Conservation (phyloP, 495 filamentous ascomycete genomes). For the Neurospora tetraspora region DNA sequence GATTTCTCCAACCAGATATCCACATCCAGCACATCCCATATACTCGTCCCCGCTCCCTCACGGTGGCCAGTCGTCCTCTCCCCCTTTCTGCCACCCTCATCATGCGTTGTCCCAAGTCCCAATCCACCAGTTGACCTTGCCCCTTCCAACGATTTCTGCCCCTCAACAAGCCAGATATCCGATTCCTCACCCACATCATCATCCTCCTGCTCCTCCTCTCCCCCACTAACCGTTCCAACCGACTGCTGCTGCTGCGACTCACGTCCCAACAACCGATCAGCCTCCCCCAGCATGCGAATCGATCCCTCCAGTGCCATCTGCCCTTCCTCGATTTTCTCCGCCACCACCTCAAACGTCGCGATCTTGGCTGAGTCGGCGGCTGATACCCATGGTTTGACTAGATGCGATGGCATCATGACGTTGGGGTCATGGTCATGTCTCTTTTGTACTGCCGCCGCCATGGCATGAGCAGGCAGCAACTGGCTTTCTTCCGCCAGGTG, state of each 20-base stretch:
- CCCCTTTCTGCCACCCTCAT: conserved; percentile 1
- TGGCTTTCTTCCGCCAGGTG: conserved; percentile 61
- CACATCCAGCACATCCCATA: conserved; percentile 36
- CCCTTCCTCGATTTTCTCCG: conserved; percentile 38
- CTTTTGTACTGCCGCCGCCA: conserved; percentile 28
- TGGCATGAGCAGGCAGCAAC: conserved; percentile 52
- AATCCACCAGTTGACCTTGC: conserved; percentile 11
- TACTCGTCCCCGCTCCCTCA: conserved; percentile 16
- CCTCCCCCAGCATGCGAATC: conserved; percentile 29
- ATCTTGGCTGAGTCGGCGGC: conserved; percentile 42
- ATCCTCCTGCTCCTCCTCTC: conserved; percentile 5
- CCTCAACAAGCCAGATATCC: conserved; percentile 25
- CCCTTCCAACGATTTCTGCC: conserved; percentile 13
- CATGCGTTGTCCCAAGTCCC: conserved; percentile 16
- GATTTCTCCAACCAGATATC: conserved; percentile 26
- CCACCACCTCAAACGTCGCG: conserved; percentile 34
- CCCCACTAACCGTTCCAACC: not conserved
- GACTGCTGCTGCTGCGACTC: conserved; percentile 8
- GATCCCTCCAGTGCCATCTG: conserved; percentile 34
- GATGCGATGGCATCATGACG: conserved; percentile 9
- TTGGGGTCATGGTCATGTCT: conserved; percentile 14
- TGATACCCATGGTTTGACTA: conserved; percentile 39
- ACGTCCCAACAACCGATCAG: conserved; percentile 27
- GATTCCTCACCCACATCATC: conserved; percentile 12
- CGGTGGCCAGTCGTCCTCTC: conserved; percentile 19